Base-by-base conservation (phyloP, 768 basidiomycete species). In the Lanmaoa pseudosensibilis region DNA sequence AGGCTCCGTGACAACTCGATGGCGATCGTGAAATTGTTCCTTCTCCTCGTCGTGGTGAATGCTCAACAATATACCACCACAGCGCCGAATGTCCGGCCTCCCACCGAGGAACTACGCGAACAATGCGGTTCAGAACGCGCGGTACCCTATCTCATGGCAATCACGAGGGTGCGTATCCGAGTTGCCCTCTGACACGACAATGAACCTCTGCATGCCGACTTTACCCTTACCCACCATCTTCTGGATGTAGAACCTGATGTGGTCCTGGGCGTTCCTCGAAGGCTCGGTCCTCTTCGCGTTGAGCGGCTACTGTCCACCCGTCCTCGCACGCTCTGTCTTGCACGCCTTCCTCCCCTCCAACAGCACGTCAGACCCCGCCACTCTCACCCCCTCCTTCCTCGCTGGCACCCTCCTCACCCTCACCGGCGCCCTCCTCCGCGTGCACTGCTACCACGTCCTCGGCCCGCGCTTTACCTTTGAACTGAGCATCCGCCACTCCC, bases 401-500 rank as follows among this genome's bases (percentile, higher is more conserved):
- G 23, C 32, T 1, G 62, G 66, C 18, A 46, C 39, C 2, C 2
- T 51, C n/a, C 40, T 60, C 54, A 37, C 9, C 1, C 21, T 64
- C 44, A 0, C 47, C 0, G 62, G 67, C 11, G 25, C 51, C 13
- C 23, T 53, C 30, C 50, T 72, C 38, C 66, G 68, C 27, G 23
- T 39, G 0, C 16, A 48, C 43, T 68, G 67, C 44, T 69, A 46
- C 49, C 61, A 8, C 46, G 11, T 48, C 13, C 69, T 71, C 43
- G 71, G 71, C 10, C 2, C 27, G 0, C 37, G n/a, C 38, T 71
- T 70, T 36, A 72, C 65, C 3, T 67, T 67, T n/a, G 63, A 72
- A 9, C 61, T 72, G 15, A 49, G 57, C 33, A 57, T 70, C 46
- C 63, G 55, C 3, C 53, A 54, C 8, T 13, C 54, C 2, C 69